Evolutionary conservation across 257 asterid species (phyloP).

Genomic region (Parsonsia alboflavescens): DNA sequence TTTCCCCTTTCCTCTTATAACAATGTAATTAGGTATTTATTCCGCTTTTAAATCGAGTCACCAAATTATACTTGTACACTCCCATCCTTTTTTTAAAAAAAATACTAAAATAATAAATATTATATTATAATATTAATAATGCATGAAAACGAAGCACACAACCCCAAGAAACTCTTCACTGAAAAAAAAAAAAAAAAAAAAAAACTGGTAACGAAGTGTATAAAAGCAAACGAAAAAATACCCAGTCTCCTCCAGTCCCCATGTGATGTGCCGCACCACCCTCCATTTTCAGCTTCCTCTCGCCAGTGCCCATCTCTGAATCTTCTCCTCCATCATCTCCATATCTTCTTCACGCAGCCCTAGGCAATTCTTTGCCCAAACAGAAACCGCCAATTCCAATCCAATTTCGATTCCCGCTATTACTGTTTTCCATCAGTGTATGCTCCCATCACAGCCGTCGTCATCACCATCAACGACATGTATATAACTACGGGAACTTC

Average conservation of each 20-base stretch:
- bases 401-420: neutral
- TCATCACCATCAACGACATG: neutral
- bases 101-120: no score
- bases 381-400: conserved; percentile 2
- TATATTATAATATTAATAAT: no score
- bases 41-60: neutral
- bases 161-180: no score
- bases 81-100: no score
- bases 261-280: neutral
- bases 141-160: no score
- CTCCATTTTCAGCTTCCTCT: neutral
- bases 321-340: neutral
- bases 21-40: no score
- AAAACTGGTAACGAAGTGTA: neutral
- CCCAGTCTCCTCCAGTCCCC: neutral
- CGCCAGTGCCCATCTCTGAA: neutral
- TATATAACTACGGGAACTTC: conserved; percentile 4
- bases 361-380: neutral
- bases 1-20: no score
- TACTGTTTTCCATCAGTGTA: neutral
- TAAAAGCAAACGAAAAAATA: neutral
- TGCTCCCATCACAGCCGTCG: neutral
- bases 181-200: no score
- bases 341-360: conserved; percentile 3
- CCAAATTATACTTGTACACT: neutral